Base-by-base conservation (phyloP, 768 basidiomycete genomes). In the Crepidotus variabilis region DNA sequence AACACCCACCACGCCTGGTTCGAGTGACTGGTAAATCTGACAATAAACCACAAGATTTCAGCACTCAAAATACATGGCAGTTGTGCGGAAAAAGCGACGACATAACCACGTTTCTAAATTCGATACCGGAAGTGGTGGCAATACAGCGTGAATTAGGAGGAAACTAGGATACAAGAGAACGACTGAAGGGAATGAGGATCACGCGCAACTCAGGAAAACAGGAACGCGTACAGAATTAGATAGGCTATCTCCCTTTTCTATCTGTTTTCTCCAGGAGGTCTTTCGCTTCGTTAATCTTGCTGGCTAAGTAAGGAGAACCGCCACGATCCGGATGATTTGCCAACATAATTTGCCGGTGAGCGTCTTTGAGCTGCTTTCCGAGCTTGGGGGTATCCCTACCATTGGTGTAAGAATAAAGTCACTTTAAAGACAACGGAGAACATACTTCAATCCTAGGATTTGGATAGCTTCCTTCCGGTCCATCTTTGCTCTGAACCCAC, bases 221-320 rank as follows among this genome's bases (percentile, higher is more conserved):
- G 52, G 22, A 45, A 54, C 52, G 39, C 35, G 28, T 49, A 23
- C 24, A n/a, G 9, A 22, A 33, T 8, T 8, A 20, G n/a, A 50
- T 50, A 8, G 8, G 33, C 65, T 63, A 74, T 57, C 75, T 69
- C 16, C 65, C 70, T 62, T 76, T 82, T 52, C 80, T 80, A 51
- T 88, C 86, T n/a, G 79, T 79, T 69, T 89, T 92, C 33, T 97
- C 94, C 48, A 97, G 71, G 56, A 96, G 61, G 65, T 94, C 96
- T 69, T 97, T 98, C 0, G 96, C 97, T 68, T 99, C 97, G 72
- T 99, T 99, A 60, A 98, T 96, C 80, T 99, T 98, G 66, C 93
- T 94, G 11, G 97, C 95, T 50, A 98, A 75, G 72, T 98, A 99
- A 6, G 97, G 97, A n/a, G 94, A 92, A 28, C 97, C 97, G 33